Evolutionary conservation across 2,329 filamentous ascomycete species (phyloP).

Genomic region (Amphichorda felina): DNA sequence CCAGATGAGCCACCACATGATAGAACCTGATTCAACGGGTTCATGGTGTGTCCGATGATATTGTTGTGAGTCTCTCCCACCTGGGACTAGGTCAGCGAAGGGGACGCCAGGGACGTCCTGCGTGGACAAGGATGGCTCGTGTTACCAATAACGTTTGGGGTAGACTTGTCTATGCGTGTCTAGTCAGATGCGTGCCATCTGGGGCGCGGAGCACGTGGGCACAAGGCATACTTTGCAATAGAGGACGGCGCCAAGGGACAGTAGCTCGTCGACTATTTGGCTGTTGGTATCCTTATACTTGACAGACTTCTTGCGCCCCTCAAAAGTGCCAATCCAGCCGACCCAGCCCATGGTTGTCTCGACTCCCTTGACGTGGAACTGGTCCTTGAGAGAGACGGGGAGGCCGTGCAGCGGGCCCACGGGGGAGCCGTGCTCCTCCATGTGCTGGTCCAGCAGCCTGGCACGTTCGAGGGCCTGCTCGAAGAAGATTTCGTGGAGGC

Average conservation of each 20-base stretch:
- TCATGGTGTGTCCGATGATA: slow-evolving; percentile 48
- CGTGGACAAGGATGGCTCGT: too few species aligned
- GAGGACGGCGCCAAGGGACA: slow-evolving; percentile 47
- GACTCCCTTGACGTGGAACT: slow-evolving; percentile 28
- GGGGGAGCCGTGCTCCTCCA: slow-evolving; percentile 22
- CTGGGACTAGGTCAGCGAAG: too few species aligned
- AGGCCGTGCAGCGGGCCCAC: slow-evolving; percentile 51
- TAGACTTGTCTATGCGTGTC: slow-evolving; percentile 58
- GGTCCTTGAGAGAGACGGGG: slow-evolving; percentile 29
- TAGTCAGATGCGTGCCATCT: too few species aligned
- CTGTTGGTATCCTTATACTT: slow-evolving; percentile 2
- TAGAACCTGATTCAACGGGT: slow-evolving; percentile 47
- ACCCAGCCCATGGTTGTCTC: slow-evolving; percentile 31
- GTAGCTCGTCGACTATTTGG: slow-evolving; percentile 6
- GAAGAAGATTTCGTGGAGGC: slow-evolving; percentile 37
- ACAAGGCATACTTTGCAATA: too few species aligned
- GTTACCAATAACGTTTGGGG: too few species aligned
- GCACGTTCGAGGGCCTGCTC: slow-evolving; percentile 31
- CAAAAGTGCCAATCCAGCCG: not conserved
- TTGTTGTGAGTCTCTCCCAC: slow-evolving; percentile 48
- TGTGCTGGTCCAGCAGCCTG: slow-evolving; percentile 28
- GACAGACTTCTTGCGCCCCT: not conserved
- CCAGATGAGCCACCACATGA: slow-evolving; percentile 55
- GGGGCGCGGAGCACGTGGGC: too few species aligned
- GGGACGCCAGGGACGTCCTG: too few species aligned